Evolutionary conservation across 2,329 filamentous ascomycete genomes (phyloP), one percentile per base, ranked within the genome.

Genomic region (Colletotrichum eleusines): DNA sequence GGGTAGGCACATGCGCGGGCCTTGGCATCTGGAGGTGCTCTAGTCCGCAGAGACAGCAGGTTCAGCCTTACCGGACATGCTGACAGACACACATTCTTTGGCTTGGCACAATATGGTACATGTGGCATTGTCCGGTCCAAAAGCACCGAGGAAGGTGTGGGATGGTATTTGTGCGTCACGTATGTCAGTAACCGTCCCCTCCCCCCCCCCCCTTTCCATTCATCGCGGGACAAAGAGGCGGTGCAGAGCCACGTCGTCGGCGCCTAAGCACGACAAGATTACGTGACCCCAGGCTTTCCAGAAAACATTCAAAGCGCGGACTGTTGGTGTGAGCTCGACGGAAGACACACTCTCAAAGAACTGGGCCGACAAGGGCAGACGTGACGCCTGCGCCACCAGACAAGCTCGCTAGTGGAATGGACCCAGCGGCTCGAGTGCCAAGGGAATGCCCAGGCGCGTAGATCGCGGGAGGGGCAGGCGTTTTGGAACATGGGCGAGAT

Each of bases 401-500:
- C 35, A 50, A n/a, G 9, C 31, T 50, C 40, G 26, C 38, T 42
- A 8, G 20, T n/a, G 35, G 26, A n/a, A 69, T 53, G 44, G 53
- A 9, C 61, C 61, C 53, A 42, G 66, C 61, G 53, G 5, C n/a
- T 61, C 38, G 42, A 26, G 8, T 58, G 68, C 68, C 68, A 71
- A 71, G 64, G 64, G 53, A 68, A 63, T 59, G 68, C 68, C 68
- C 68, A 68, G 68, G 64, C 68, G 68, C 68, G 62, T 66, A 61
- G 62, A 69, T 61, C 48, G 68, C 57, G 68, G 63, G 50, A 69
- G 38, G 62, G 62, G 53, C 33, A 42, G 42, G 23, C n/a, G 26
- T 20, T 26, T 48, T 20, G 20, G 59, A 48, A 51, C 59, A 46
- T 50, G 58, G 46, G 59, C 46, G 23, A 42, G 31, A 12, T 28